Conservation (phyloP, 2,329 filamentous ascomycete species). For the Alternaria sp. region DNA sequence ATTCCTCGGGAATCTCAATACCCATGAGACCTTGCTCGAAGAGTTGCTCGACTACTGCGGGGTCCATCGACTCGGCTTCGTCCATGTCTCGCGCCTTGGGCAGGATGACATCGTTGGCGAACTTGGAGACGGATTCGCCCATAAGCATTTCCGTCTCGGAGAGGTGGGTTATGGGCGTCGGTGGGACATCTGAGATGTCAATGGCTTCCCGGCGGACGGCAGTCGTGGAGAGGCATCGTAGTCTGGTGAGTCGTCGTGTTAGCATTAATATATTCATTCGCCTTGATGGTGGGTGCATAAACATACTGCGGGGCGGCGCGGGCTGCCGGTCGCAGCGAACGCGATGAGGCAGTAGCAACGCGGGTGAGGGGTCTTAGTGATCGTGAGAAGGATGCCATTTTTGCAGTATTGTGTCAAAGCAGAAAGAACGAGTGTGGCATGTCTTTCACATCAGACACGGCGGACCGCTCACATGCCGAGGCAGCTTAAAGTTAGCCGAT, state of each 20-base stretch:
- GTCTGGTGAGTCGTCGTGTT: slow-evolving; percentile 24
- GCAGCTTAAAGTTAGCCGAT: slow-evolving; percentile 9
- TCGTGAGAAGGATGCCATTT: slow-evolving; percentile 46
- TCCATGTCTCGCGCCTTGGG: slow-evolving; percentile 98
- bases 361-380: slow-evolving; percentile 44
- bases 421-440: neutral
- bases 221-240: slow-evolving; percentile 56
- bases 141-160: slow-evolving; percentile 91
- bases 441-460: neutral
- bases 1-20: slow-evolving; percentile 97
- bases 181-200: slow-evolving; percentile 76
- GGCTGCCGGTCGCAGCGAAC: slow-evolving; percentile 39
- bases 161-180: slow-evolving; percentile 91
- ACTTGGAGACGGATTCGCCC: slow-evolving; percentile 89
- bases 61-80: slow-evolving; percentile 94
- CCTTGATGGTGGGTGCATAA: neutral
- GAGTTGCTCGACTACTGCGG: slow-evolving; percentile 83
- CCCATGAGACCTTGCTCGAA: slow-evolving; percentile 99
- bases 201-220: slow-evolving; percentile 48
- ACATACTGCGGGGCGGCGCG: slow-evolving; percentile 45
- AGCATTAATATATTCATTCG: slow-evolving; percentile 8
- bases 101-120: slow-evolving; percentile 86
- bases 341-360: slow-evolving; percentile 38
- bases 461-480: slow-evolving; percentile 16
- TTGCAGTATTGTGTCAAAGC: slow-evolving; percentile 1